phyloP scores from a whole-genome alignment of 2,329 filamentous ascomycete genomes.

The Teratosphaeria epicoccoides region DNA sequence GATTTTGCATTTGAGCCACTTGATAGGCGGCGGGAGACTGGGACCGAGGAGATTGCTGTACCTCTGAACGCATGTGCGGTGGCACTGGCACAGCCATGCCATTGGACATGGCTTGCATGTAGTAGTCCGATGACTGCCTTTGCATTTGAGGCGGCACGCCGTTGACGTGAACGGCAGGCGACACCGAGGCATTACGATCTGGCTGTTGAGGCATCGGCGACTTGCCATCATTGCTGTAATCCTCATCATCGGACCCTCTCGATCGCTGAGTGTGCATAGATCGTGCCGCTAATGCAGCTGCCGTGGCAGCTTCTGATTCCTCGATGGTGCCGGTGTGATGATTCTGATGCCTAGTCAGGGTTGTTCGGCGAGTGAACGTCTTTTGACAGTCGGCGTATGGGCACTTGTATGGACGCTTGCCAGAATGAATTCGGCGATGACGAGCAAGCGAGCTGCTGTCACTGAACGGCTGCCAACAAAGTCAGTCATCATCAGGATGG shows the following conservation, averaged over 20 bases:
- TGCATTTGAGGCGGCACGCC: conserved; percentile 53
- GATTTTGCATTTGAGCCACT: conserved; percentile 44
- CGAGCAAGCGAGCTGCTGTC: conserved; percentile 90
- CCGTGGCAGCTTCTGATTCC: conserved; percentile 80
- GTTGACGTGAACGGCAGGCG: conserved; percentile 64
- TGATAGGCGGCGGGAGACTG: conserved; percentile 50
- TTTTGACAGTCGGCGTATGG: conserved; percentile 96
- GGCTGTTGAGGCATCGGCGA: conserved; percentile 70
- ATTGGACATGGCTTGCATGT: conserved; percentile 60
- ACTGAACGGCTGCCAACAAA: conserved; percentile 64
- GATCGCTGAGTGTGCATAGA: conserved; percentile 36
- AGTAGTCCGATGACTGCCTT: conserved; percentile 60
- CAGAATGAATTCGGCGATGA: conserved; percentile 89
- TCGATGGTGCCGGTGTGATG: conserved; percentile 92
- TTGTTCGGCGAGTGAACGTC: conserved; percentile 92
- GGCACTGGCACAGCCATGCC: conserved; percentile 46
- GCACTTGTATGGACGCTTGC: conserved; percentile 93
- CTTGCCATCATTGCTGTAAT: conserved; percentile 54
- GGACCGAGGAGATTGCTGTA: conserved; percentile 57
- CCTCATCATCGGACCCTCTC: conserved; percentile 53
- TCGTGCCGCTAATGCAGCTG: conserved; percentile 63
- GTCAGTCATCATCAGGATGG: conserved; percentile 16
- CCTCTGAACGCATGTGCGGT: conserved; percentile 67
- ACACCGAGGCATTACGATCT: conserved; percentile 70
- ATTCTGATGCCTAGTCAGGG: conserved; percentile 88